A percentile compares a stretch with the other conserved stretches of the same genome.
Evolutionary conservation across 176 grass and related monocot species (phyloP).

Genomic region (Alopecurus myosuroides): DNA sequence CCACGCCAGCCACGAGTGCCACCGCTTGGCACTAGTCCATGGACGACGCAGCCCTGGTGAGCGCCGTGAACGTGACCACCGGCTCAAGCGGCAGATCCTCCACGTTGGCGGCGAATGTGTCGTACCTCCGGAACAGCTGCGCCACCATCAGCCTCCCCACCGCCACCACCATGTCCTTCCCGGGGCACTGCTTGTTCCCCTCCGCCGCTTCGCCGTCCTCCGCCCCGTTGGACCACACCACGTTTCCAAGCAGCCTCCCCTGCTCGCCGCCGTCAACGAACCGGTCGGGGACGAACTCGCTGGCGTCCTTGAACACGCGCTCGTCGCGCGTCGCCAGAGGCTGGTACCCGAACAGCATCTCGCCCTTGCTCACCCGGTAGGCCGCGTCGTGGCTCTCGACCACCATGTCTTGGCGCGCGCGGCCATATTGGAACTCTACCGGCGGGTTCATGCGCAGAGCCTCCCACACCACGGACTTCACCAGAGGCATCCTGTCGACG

Average conservation of each 20-base stretch:
- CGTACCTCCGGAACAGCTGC: slow-evolving; percentile 70
- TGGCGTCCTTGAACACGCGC: slow-evolving; percentile 36
- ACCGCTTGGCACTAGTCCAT: not conserved
- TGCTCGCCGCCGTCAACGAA: slow-evolving; percentile 28
- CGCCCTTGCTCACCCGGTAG: slow-evolving; percentile 58
- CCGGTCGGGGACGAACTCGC: slow-evolving; percentile 51
- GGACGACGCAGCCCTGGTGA: slow-evolving; percentile 10
- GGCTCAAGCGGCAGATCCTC: slow-evolving; percentile 38
- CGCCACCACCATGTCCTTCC: slow-evolving; percentile 62
- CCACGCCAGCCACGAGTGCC: too few relatives aligned
- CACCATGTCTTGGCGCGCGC: slow-evolving; percentile 40
- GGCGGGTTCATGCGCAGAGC: slow-evolving; percentile 66
- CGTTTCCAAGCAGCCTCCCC: slow-evolving; percentile 37
- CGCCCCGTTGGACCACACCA: slow-evolving; percentile 89
- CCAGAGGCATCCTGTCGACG: slow-evolving; percentile 59
- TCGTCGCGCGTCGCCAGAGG: slow-evolving; percentile 61
- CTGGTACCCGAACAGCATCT: slow-evolving; percentile 83
- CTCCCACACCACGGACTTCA: slow-evolving; percentile 75
- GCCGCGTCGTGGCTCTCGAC: slow-evolving; percentile 76
- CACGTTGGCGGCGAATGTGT: slow-evolving; percentile 46
- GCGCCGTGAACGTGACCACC: slow-evolving; percentile 50
- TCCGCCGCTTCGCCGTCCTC: slow-evolving; percentile 46
- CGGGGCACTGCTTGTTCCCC: slow-evolving; percentile 78
- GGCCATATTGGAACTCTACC: slow-evolving; percentile 78
- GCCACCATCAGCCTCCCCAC: slow-evolving; percentile 52